phyloP scores from a whole-genome alignment of 148 eudicot species.

The Persicaria tinctoria region DNA sequence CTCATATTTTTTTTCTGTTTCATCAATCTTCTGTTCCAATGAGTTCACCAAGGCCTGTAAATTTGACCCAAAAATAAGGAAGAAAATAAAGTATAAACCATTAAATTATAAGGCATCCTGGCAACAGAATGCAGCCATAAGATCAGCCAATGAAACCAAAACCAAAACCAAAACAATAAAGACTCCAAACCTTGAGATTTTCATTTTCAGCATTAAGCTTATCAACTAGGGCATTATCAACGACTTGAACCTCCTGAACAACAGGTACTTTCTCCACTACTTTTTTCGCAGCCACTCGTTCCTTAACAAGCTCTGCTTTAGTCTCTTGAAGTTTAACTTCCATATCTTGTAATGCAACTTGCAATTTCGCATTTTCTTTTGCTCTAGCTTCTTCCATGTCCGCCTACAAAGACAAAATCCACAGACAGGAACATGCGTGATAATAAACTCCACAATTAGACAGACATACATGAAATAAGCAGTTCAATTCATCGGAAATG shows the following conservation, averaged over 20 bases:
- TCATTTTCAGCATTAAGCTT: conserved; percentile 83
- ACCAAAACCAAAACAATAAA: conserved; percentile 2
- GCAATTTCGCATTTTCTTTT: conserved; percentile 76
- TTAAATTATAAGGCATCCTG: background rate
- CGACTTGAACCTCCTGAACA: conserved; percentile 76
- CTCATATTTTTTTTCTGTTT: conserved; percentile 84
- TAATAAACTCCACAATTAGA: background rate
- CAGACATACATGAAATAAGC: background rate
- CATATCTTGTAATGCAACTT: conserved; percentile 62
- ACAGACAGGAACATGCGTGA: background rate
- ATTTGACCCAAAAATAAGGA: conserved; percentile 1
- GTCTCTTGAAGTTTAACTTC: conserved; percentile 70
- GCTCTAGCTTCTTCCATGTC: conserved; percentile 89
- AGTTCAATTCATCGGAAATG: background rate
- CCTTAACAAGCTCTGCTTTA: conserved; percentile 60
- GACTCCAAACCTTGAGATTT: conserved; percentile 63
- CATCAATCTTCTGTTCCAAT: conserved; percentile 72
- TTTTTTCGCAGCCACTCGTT: conserved; percentile 57
- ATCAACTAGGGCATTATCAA: conserved; percentile 61
- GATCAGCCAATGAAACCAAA: conserved; percentile 7
- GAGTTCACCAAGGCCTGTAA: conserved; percentile 75
- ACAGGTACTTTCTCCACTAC: conserved; percentile 62
- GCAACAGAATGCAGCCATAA: background rate
- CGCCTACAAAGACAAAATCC: conserved; percentile 38
- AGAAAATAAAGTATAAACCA: conserved; percentile 5